Conservation (phyloP, 2,329 filamentous ascomycete species). For the Colletotrichum magnum region DNA sequence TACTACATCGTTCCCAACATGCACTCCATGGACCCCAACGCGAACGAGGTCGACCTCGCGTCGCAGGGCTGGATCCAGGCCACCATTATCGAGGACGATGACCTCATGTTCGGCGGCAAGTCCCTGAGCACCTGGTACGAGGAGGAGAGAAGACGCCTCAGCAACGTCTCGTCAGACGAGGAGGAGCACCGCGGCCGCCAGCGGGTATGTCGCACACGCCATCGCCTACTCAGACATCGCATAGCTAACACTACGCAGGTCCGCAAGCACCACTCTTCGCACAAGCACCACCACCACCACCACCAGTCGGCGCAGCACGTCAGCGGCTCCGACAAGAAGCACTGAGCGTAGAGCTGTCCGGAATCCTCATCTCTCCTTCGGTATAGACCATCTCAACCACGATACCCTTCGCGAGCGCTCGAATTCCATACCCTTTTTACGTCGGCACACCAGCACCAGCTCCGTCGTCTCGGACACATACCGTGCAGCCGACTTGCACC, state of each 20-base stretch:
- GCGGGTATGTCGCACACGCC: constrained; percentile 47
- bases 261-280: constrained; percentile 40
- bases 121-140: constrained; percentile 72
- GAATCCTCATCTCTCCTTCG: constrained; percentile 8
- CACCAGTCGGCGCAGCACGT: constrained; percentile 35
- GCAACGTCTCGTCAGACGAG: constrained; percentile 55
- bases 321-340: constrained; percentile 37
- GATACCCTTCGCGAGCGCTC: constrained; percentile 38
- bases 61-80: constrained; percentile 64
- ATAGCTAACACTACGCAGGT: constrained; percentile 35
- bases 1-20: constrained; percentile 52
- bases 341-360: constrained; percentile 21
- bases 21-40: constrained; percentile 50
- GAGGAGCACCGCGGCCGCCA: constrained; percentile 57
- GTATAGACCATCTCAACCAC: constrained; percentile 36
- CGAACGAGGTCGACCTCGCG: constrained; percentile 51
- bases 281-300: constrained; percentile 37
- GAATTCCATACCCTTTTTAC: constrained; percentile 40
- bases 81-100: constrained; percentile 72
- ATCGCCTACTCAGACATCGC: not conserved
- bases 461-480: not conserved
- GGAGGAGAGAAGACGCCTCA: constrained; percentile 65
- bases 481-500: constrained; percentile 26
- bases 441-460: constrained; percentile 14
- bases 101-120: constrained; percentile 73